phyloP scores from a whole-genome alignment of 2,329 filamentous ascomycete genomes.

The Aureobasidium sp. region DNA sequence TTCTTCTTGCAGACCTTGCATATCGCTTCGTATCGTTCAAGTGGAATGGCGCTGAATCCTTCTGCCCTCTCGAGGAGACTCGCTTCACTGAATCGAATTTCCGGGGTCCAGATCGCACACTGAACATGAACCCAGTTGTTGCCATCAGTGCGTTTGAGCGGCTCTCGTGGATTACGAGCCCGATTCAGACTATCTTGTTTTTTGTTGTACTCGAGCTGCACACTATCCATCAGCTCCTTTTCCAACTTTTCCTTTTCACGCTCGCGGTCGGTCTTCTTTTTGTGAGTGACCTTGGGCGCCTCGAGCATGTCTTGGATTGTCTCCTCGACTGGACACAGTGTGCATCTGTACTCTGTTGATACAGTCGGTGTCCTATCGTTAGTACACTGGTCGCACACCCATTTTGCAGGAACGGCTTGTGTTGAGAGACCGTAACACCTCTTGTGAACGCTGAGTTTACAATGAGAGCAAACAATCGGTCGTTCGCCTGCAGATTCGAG shows the following conservation, averaged over 20 bases:
- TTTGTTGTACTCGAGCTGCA: slow-evolving; percentile 73
- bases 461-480: slow-evolving; percentile 75
- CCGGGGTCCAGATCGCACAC: slow-evolving; percentile 84
- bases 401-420: slow-evolving; percentile 50
- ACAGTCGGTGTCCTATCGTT: slow-evolving; percentile 90
- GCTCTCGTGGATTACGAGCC: slow-evolving; percentile 76
- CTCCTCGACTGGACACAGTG: slow-evolving; percentile 76
- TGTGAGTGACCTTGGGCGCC: slow-evolving; percentile 66
- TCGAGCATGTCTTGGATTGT: slow-evolving; percentile 81
- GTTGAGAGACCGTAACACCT: slow-evolving; percentile 86
- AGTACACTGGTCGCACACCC: slow-evolving; percentile 91
- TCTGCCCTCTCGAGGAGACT: slow-evolving; percentile 78
- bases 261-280: slow-evolving; percentile 91
- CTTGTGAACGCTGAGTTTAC: slow-evolving; percentile 83
- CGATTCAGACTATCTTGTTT: slow-evolving; percentile 79
- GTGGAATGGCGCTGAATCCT: slow-evolving; percentile 76
- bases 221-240: slow-evolving; percentile 72
- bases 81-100: slow-evolving; percentile 86
- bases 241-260: slow-evolving; percentile 81
- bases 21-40: slow-evolving; percentile 62
- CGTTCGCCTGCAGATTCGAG: slow-evolving; percentile 65
- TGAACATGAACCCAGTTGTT: slow-evolving; percentile 98
- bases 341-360: slow-evolving; percentile 91
- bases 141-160: slow-evolving; percentile 85
- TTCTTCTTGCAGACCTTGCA: slow-evolving; percentile 79